Evolutionary conservation across 1,139 yeast genomes (phyloP), one percentile per base, ranked within the genome.

Genomic region (Magnusiomyces tetraspermus): DNA sequence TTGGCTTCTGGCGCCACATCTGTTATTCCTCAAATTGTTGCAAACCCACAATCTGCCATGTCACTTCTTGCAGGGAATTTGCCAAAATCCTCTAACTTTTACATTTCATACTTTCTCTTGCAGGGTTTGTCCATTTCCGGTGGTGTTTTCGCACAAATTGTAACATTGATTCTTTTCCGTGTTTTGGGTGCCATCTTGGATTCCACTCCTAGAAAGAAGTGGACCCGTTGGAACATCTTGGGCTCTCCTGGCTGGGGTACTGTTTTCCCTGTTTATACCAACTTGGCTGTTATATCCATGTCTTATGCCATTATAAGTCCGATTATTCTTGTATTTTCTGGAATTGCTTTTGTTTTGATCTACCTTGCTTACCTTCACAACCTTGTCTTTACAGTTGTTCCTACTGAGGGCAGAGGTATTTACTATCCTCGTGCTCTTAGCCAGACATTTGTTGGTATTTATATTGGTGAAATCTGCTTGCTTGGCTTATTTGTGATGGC

Each of bases 11-110:
- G 96, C 48, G 86, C 95, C 15, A 74, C 95, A 11, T 76, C 92
- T 1, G 82, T 85, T 2, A 88, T 87, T 4, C 76, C 89, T 1
- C 72, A 76, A 58, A 83, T 87, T 61, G 70, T 85, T 52, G 70
- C 76, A 48, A 69, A 83, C 13, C 96, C 96, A 13, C 64, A 77
- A 1, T 66, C 72, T 33, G 90, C 89, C 15, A 77, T 88, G 84
- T 61, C 63, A 40, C 68, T 87, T 57, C 74, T 89, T 59, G 86
- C 95, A 21, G 69, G 71, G 42, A 84, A 88, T 58, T 76, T 92
- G 61, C 97, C 98, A 55, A 84, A 83, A 62, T 82, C 97, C 6
- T 84, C 96, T 40, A 92, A 90, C 71, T 92, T 92, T 69, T 84
- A 65, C 53, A 63, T 66, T 54, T 59, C 67, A 11, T 85, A 78